A percentile compares a stretch with the other conserved stretches of the same genome.
Conservation (phyloP, 306 rosid species). For the Malus sylvestris region DNA sequence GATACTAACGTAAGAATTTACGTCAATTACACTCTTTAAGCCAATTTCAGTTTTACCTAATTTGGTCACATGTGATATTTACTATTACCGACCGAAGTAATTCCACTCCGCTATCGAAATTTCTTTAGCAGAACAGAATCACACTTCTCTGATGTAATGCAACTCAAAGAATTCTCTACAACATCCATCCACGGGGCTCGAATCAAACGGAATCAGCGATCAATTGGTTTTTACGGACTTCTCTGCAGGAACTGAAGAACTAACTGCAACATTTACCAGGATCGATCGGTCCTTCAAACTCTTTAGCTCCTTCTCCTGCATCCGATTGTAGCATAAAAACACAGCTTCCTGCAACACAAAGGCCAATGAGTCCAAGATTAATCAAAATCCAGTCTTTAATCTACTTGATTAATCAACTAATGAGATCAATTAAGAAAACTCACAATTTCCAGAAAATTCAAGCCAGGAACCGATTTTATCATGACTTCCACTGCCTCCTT, state of each 20-base stretch:
- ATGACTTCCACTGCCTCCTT: slow-evolving; percentile 40
- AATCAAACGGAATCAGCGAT: too few species aligned
- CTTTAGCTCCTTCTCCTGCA: slow-evolving; percentile 30
- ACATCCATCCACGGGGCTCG: too few species aligned
- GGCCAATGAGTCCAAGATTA: not conserved
- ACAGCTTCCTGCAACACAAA: slow-evolving; percentile 45
- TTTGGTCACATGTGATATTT: slow-evolving; percentile 10
- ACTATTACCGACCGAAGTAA: not conserved
- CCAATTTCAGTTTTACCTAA: not conserved
- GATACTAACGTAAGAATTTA: too few species aligned
- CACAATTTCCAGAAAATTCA: slow-evolving; percentile 41
- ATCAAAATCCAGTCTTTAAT: not conserved
- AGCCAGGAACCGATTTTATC: slow-evolving; percentile 47
- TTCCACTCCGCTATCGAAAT: too few species aligned
- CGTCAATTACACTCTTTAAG: too few species aligned
- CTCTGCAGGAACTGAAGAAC: slow-evolving; percentile 23
- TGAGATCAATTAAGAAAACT: slow-evolving; percentile 13
- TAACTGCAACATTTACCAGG: slow-evolving; percentile 21
- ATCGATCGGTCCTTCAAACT: slow-evolving; percentile 13
- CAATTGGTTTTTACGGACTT: not conserved
- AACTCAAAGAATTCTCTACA: too few species aligned
- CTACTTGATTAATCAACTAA: not conserved
- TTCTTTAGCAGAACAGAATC: not conserved
- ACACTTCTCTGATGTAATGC: not conserved
- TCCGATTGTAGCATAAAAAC: slow-evolving; percentile 36